Conservation (phyloP, 2,329 filamentous ascomycete species). For the Pseudomassariella vexata region DNA sequence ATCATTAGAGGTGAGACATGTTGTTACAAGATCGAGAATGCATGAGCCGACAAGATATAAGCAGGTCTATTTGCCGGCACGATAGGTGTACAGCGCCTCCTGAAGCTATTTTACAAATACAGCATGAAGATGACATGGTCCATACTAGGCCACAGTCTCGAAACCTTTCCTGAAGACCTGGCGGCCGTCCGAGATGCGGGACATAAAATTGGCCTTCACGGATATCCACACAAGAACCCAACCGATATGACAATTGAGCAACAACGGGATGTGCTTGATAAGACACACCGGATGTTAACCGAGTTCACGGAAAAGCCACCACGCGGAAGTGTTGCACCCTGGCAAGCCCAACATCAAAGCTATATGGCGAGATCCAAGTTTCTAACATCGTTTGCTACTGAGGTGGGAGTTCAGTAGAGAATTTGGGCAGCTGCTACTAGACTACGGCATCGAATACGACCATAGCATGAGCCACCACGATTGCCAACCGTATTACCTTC, state of each 20-base stretch:
- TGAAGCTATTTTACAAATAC: constrained; percentile 67
- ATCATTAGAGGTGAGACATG: constrained; percentile 56
- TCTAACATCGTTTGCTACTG: no score
- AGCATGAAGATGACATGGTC: constrained; percentile 57
- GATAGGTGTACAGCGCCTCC: constrained; percentile 56
- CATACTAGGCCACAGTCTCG: constrained; percentile 41
- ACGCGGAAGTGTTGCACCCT: constrained; percentile 66
- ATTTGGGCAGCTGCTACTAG: constrained; percentile 57
- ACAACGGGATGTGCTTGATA: constrained; percentile 68
- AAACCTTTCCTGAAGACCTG: constrained; percentile 42
- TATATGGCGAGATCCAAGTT: no score
- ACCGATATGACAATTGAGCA: constrained; percentile 68
- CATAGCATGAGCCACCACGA: constrained; percentile 63
- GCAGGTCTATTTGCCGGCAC: constrained; percentile 61
- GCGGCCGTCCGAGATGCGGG: constrained; percentile 38
- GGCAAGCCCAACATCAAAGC: no score
- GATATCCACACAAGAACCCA: constrained; percentile 71
- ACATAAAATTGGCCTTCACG: constrained; percentile 54
- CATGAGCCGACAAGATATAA: neutral
- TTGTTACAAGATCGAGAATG: no score
- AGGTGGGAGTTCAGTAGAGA: constrained; percentile 66
- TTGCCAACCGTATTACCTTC: constrained; percentile 57
- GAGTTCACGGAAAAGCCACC: constrained; percentile 69
- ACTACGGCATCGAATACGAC: constrained; percentile 65
- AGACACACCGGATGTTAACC: constrained; percentile 66